A percentile compares a stretch with the other conserved stretches of the same genome.
Evolutionary conservation across 2,329 filamentous ascomycete genomes (phyloP).

Genomic region (Diplodia sapinea): DNA sequence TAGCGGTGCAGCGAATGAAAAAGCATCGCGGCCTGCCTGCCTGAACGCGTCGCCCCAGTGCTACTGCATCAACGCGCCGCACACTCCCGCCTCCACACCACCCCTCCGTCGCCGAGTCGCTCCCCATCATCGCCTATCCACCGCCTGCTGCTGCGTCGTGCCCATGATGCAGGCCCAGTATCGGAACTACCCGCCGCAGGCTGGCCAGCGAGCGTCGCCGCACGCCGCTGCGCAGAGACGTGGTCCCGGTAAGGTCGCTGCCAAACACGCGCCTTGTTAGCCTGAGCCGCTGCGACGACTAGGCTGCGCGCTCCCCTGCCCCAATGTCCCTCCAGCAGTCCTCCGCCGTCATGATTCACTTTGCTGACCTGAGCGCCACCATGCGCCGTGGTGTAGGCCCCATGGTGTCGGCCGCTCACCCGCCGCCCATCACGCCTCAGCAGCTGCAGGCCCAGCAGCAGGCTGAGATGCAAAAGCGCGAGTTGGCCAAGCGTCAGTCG

Average conservation of each 20-base stretch:
- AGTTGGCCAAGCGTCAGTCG: constrained; percentile 78
- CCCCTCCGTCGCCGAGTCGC: background rate
- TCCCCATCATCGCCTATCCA: constrained; percentile 4
- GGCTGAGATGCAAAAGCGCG: constrained; percentile 59
- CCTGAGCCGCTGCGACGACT: constrained; percentile 19
- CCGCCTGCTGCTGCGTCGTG: constrained; percentile 36
- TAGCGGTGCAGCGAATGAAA: constrained; percentile 29
- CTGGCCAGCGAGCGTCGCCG: constrained; percentile 42
- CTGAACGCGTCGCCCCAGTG: constrained; percentile 28
- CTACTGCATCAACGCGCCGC: constrained; percentile 16
- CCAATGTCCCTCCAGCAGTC: constrained; percentile 13
- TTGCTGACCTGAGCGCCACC: constrained; percentile 55
- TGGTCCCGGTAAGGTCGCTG: constrained; percentile 49
- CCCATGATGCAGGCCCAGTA: constrained; percentile 53
- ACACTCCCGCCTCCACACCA: constrained; percentile 4
- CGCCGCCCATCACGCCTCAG: constrained; percentile 46
- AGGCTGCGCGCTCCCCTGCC: constrained; percentile 31
- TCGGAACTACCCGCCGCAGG: constrained; percentile 53
- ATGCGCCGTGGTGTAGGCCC: constrained; percentile 54
- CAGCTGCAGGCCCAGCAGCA: constrained; percentile 55
- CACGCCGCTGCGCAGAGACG: constrained; percentile 42
- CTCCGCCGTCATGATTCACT: constrained; percentile 50
- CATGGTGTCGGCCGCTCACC: constrained; percentile 42
- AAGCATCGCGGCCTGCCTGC: constrained; percentile 20
- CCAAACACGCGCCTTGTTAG: constrained; percentile 17